Evolutionary conservation across 2,329 filamentous ascomycete species (phyloP), one percentile per base, ranked within the genome.

Genomic region (Clonostachys solani): DNA sequence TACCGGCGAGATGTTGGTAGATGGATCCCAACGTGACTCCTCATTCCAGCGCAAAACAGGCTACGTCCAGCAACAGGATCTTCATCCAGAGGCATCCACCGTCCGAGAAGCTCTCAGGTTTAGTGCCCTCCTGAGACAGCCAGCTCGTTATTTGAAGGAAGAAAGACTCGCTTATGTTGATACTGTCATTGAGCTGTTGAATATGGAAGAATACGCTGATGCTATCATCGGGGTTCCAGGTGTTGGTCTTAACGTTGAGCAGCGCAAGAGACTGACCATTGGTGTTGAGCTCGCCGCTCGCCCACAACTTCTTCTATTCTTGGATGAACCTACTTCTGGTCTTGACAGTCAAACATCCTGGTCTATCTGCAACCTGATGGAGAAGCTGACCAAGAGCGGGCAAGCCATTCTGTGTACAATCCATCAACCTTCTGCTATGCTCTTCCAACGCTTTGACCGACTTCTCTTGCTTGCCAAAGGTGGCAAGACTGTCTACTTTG

Each of bases 11-110:
- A 92, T 95, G 79, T 63, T 79, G 5, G 75, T 81, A 15, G 73
- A 80, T 46, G 78, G 76, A 9, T 77, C 74, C 40, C 80, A 78
- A 33, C 80, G 87, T 35, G 88, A 92, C 53, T 74, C 76, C 12
- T 89, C 86, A 0, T 95, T 95, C 75, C 89, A 94, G 62, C 83
- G 89, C 46, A 92, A 91, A 67, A 92, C 88, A 0, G 89, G 89
- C 40, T 94, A 94, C 55, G 89, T 90, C 19, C 88, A 94, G 59
- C 90, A 95, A 62, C 89, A 94, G 59, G 90, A 95, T 75, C 75
- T 95, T 2, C 90, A 95, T 62, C 72, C 92, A 12, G 75, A 83
- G 13, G 94, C 89, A 0, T 82, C 84, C 1, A 95, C 90, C 0
- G 89, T 95, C 23, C 82, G 90, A 49, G 90, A 95, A 65, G 89